Percentiles rank a stretch among this genome's conserved stretches.
These are phyloP conservation scores for Nitzschia inconspicua DNA, from an alignment of 108 stramenopile genomes.

Conservation along the genomic window DNA sequence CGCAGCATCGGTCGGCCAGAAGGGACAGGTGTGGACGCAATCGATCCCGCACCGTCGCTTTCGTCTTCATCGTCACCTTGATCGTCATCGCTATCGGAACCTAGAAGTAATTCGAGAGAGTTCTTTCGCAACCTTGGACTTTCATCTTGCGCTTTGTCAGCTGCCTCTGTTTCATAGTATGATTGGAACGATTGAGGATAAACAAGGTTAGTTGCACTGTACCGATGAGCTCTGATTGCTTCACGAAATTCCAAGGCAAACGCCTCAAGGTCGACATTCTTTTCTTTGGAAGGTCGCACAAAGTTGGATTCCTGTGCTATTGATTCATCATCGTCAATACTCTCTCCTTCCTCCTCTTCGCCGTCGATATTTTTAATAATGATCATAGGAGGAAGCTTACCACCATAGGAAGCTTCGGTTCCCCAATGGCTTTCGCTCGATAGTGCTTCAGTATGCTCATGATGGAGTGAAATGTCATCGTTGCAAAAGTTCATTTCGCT, in stretches of 20 bases:
- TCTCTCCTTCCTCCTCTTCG: background rate
- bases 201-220: background rate
- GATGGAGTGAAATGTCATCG: conserved; percentile 10
- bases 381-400: conserved; percentile 52
- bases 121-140: background rate
- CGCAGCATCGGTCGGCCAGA: background rate
- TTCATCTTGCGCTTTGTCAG: background rate
- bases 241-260: conserved; percentile 7
- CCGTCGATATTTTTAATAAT: conserved; percentile 45
- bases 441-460: background rate
- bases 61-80: background rate
- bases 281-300: background rate
- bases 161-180: background rate
- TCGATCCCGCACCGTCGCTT: background rate
- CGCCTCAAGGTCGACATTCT: background rate
- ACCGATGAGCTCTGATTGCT: too few species aligned
- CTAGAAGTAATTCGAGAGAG: background rate
- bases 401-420: conserved; percentile 13
- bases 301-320: background rate
- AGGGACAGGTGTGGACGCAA: background rate
- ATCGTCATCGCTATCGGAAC: background rate
- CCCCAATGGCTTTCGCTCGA: too few species aligned
- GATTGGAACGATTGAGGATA: background rate
- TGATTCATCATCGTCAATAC: background rate
- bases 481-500: background rate